Conservation (phyloP, 1,284 basidiomycete genomes). For the Heliocybe sulcata region DNA sequence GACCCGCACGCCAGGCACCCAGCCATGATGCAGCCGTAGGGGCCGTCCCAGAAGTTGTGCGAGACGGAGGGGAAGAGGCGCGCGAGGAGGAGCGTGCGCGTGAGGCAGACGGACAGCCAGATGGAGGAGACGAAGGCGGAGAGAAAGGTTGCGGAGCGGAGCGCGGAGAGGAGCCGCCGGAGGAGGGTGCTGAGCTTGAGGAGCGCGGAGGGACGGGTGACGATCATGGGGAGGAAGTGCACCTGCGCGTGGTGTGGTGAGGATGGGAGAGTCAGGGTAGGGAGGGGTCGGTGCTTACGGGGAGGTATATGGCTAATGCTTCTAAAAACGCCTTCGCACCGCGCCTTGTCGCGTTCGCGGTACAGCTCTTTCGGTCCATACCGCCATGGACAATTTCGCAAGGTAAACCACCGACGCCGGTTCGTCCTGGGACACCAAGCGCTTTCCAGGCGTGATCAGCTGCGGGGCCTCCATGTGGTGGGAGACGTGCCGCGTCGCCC, state of each 20-base stretch:
- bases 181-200: constrained; percentile 33
- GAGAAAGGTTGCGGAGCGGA: constrained; percentile 65
- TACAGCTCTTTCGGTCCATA: constrained; percentile 47
- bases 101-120: constrained; percentile 62
- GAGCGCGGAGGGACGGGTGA: constrained; percentile 48
- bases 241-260: no score
- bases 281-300: constrained; percentile 48
- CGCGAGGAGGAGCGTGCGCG: constrained; percentile 56
- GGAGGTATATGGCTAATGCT: constrained; percentile 59
- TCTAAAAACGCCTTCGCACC: constrained; percentile 49
- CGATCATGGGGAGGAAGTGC: constrained; percentile 57
- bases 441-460: constrained; percentile 46
- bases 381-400: constrained; percentile 65
- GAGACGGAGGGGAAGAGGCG: constrained; percentile 56
- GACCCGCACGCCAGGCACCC: constrained; percentile 68
- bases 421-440: constrained; percentile 42
- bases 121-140: constrained; percentile 63
- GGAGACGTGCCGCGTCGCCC: constrained; percentile 53
- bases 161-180: constrained; percentile 35
- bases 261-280: no score
- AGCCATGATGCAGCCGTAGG: constrained; percentile 54
- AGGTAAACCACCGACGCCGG: constrained; percentile 58
- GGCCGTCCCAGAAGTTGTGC: constrained; percentile 72
- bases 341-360: constrained; percentile 46
- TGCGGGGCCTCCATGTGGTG: constrained; percentile 46